phyloP scores from a whole-genome alignment of 768 basidiomycete genomes.

The Suillus decipiens region DNA sequence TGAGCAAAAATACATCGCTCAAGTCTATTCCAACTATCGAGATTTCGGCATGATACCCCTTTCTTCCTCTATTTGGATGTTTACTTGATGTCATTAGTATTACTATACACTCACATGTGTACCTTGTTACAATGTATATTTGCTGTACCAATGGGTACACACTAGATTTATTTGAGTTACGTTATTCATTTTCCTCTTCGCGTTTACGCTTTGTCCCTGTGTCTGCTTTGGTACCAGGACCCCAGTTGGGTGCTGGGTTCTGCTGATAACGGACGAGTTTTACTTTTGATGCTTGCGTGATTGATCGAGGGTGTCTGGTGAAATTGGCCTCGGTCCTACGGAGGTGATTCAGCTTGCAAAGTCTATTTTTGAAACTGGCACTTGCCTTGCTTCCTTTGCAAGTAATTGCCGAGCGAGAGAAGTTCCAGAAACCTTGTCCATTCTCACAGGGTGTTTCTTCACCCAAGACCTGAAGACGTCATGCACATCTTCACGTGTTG shows the following conservation, averaged over 20 bases:
- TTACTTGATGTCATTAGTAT: constrained; percentile 1
- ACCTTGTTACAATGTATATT: constrained; percentile 6
- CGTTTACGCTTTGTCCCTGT: constrained; percentile 36
- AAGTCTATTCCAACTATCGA: constrained; percentile 31
- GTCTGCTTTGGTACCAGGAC: constrained; percentile 72
- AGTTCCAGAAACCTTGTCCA: constrained; percentile 75
- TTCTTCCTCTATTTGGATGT: neutral
- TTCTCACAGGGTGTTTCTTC: constrained; percentile 77
- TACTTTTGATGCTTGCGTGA: constrained; percentile 59
- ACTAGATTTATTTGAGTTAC: constrained; percentile 1
- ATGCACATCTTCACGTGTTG: constrained; percentile 66
- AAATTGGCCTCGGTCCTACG: constrained; percentile 71
- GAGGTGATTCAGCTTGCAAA: neutral
- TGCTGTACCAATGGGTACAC: neutral
- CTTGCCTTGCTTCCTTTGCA: constrained; percentile 67
- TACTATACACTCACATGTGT: neutral
- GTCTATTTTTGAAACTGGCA: constrained; percentile 9
- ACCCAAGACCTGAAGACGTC: constrained; percentile 89
- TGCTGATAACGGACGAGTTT: constrained; percentile 88
- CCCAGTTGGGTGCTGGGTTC: constrained; percentile 93
- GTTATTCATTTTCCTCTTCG: constrained; percentile 16
- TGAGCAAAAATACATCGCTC: constrained; percentile 25
- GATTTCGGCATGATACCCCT: constrained; percentile 23
- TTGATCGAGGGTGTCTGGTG: constrained; percentile 65
- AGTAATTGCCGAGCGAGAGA: constrained; percentile 74